A percentile compares a stretch with the other conserved stretches of the same genome.
phyloP scores from a whole-genome alignment of 768 basidiomycete genomes.

The Scleroderma bovista region DNA sequence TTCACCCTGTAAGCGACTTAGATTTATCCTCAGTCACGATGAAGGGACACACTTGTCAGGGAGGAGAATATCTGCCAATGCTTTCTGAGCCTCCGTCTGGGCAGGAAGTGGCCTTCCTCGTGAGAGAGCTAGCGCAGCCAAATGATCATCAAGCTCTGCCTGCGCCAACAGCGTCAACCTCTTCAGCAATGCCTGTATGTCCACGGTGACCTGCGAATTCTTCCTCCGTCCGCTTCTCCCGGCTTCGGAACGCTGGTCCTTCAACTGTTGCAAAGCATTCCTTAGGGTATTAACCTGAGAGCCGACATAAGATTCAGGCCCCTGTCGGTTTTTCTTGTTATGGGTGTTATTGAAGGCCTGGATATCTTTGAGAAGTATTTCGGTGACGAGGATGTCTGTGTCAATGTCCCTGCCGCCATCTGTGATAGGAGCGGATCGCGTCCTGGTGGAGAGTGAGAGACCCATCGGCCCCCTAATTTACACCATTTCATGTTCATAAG shows the following conservation, averaged over 20 bases:
- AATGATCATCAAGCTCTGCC: slow-evolving; percentile 34
- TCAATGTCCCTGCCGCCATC: slow-evolving; percentile 22
- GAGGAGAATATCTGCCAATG: slow-evolving; percentile 11
- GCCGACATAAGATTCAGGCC: not conserved
- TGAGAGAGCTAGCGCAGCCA: slow-evolving; percentile 34
- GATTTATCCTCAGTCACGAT: no score
- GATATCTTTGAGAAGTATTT: slow-evolving; percentile 35
- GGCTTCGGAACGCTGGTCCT: slow-evolving; percentile 37
- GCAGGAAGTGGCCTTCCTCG: slow-evolving; percentile 20
- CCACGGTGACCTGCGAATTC: slow-evolving; percentile 20
- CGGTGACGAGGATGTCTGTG: slow-evolving; percentile 32
- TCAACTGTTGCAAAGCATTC: slow-evolving; percentile 33
- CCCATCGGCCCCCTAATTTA: no score
- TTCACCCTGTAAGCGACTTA: not conserved
- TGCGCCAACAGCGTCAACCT: slow-evolving; percentile 29
- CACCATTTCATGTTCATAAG: no score
- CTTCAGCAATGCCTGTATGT: slow-evolving; percentile 11
- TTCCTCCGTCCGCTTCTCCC: slow-evolving; percentile 29
- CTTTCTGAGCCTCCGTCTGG: slow-evolving; percentile 16
- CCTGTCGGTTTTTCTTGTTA: slow-evolving; percentile 7
- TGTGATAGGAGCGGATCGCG: not conserved
- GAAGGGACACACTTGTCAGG: slow-evolving; percentile 8
- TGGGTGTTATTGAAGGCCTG: slow-evolving; percentile 14
- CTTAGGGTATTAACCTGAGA: slow-evolving; percentile 4
- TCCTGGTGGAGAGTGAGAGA: no score